Base-by-base conservation (phyloP, 1,284 basidiomycete species). In the Violaceomyces palustris region DNA sequence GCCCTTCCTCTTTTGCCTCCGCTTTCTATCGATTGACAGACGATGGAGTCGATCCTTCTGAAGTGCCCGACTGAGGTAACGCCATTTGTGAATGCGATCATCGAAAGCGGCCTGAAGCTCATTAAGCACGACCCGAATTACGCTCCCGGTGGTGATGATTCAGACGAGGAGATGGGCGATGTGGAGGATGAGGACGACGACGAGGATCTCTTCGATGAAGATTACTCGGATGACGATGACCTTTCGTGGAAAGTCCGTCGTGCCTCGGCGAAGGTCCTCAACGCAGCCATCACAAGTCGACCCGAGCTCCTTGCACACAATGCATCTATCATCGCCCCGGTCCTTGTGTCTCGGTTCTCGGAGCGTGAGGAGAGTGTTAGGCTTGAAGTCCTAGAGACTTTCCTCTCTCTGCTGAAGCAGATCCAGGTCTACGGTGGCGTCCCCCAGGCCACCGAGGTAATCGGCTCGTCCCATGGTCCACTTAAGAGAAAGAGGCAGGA, bases 81-180 rank as follows among this genome's bases (percentile, higher is more conserved):
- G 0, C 79, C 85, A 0, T 88, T 85, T 68, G 75, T 96, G 31
- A 75, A 76, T 28, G 74, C 79, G 7, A 84, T 91, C 53, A 79
- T 87, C 12, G 81, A 85, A 44, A 77, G 80, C 11, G 87, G 84
- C 2, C 80, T 80, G 26, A 80, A 83, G 54, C 84, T 84, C 56
- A 86, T 97, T 77, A 92, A 89, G 74, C 86, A 91, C 73, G 93
- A 99, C 71, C 93, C 94, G 85, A 97, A 96, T 67, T 94, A 93
- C 64, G 87, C 78, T 12, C 77, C 86, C n/a, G 83, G 80, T 11
- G 80, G 76, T 19, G 85, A 81, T 28, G 88, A 88, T 39, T 88
- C 89, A 38, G 86, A 88, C 53, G 84, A 86, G 49, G 86, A 71
- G 32, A 74, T 68, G 31, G 71, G 72, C 15, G 61, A 64, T 30